These are phyloP conservation scores for Lyophyllum semitale DNA, from an alignment of 768 basidiomycete genomes.

Conservation along the genomic window DNA sequence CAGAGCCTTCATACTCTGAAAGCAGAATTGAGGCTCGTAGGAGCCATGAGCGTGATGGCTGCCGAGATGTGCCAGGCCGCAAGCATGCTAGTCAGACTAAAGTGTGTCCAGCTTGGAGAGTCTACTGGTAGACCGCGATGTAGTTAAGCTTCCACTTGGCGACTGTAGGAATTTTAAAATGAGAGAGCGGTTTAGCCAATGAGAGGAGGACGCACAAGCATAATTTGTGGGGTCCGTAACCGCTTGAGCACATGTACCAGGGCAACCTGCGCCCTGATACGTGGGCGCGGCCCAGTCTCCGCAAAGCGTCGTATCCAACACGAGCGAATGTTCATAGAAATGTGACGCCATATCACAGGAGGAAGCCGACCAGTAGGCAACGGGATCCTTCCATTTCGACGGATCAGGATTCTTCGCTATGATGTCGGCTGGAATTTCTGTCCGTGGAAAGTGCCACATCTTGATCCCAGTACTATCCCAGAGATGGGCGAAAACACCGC, in stretches of 20 bases:
- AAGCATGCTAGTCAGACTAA: neutral
- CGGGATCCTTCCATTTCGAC: conserved; percentile 49
- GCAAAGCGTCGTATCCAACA: conserved; percentile 47
- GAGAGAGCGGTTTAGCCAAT: neutral
- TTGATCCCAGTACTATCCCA: conserved; percentile 55
- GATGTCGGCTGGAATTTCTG: conserved; percentile 53
- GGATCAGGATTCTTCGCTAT: conserved; percentile 44
- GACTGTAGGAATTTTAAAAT: conserved; percentile 31
- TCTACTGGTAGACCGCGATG: conserved; percentile 29
- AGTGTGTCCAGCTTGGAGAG: neutral
- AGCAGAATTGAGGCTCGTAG: too few relatives aligned
- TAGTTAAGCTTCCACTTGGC: conserved; percentile 60
- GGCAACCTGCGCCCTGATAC: conserved; percentile 36
- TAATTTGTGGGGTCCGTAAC: conserved; percentile 61
- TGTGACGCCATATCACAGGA: conserved; percentile 49
- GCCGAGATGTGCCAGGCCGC: neutral
- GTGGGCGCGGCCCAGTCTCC: conserved; percentile 43
- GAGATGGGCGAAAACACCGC: conserved; percentile 57
- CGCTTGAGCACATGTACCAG: conserved; percentile 44
- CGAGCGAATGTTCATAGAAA: conserved; percentile 51
- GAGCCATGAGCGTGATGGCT: too few relatives aligned
- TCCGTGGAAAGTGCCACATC: conserved; percentile 58
- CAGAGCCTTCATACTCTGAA: too few relatives aligned
- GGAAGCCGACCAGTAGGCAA: conserved; percentile 47
- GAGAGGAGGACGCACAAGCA: conserved; percentile 22